A percentile compares a stretch with the other conserved stretches of the same genome.
These are phyloP conservation scores for Tulasnella sp. DNA, from an alignment of 768 basidiomycete genomes.

Conservation along the genomic window DNA sequence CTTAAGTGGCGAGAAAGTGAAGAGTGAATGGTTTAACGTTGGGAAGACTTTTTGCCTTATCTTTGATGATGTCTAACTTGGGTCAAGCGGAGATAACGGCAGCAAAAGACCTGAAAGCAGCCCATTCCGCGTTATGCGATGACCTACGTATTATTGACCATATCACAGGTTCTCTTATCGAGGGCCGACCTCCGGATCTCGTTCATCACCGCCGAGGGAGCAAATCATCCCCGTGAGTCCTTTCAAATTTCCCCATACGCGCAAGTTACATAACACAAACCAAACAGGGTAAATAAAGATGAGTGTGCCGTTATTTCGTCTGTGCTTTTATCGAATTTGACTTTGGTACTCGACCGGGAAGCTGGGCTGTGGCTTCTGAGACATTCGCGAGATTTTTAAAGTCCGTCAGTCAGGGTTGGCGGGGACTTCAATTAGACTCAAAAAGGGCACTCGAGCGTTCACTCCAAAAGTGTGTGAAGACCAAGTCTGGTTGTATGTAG, in stretches of 20 bases:
- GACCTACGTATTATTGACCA: not conserved
- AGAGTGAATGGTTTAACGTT: not conserved
- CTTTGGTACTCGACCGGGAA: not conserved
- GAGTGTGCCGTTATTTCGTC: not conserved
- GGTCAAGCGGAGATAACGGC: constrained; percentile 15
- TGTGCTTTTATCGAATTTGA: not conserved
- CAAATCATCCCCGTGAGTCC: not conserved
- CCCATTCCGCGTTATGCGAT: not conserved
- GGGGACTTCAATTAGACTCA: not conserved
- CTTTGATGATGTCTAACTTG: constrained; percentile 1
- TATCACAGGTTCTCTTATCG: constrained; percentile 13
- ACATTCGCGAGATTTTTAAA: not conserved
- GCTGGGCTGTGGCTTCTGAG: not conserved
- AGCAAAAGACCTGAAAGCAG: not conserved
- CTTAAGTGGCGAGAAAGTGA: not conserved
- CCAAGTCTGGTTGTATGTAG: not conserved
- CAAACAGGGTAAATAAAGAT: not conserved
- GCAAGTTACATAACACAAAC: not conserved
- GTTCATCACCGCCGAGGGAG: not conserved
- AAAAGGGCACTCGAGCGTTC: not conserved
- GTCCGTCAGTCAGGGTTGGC: not conserved
- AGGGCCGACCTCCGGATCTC: not conserved
- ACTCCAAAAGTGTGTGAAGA: not conserved
- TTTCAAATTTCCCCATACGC: not conserved
- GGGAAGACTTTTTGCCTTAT: not conserved